Conservation (phyloP, 306 rosid species). For the Mimosa bimucronata region DNA sequence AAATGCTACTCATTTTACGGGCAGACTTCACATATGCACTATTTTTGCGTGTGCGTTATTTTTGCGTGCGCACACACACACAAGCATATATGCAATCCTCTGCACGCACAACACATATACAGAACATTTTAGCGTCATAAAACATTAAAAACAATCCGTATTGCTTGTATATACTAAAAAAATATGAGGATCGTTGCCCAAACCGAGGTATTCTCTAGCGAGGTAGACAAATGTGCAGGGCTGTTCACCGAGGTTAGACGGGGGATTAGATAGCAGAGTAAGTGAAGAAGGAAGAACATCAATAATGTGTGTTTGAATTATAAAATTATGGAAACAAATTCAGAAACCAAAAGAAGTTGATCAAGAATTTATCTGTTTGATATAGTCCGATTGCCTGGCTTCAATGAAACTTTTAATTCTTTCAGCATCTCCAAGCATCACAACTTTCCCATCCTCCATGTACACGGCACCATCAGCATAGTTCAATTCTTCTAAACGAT, state of each 20-base stretch:
- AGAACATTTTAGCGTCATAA: background rate
- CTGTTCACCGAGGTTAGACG: background rate
- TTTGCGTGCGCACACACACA: background rate
- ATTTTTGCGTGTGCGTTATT: background rate
- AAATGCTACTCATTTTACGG: background rate
- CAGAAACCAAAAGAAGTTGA: background rate
- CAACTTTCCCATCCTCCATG: slow-evolving; percentile 84
- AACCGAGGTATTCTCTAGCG: background rate
- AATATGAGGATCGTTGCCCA: background rate
- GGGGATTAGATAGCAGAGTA: background rate
- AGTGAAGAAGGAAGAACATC: background rate
- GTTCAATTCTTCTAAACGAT: slow-evolving; percentile 85
- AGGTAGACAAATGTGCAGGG: background rate
- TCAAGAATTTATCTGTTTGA: slow-evolving; percentile 56
- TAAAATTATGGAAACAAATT: background rate
- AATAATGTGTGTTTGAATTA: background rate
- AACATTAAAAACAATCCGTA: background rate
- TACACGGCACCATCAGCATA: slow-evolving; percentile 87
- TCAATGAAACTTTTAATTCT: slow-evolving; percentile 60
- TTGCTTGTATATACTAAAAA: background rate
- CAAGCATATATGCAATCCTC: background rate
- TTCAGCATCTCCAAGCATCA: slow-evolving; percentile 59
- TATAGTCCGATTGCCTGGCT: slow-evolving; percentile 71
- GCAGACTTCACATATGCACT: background rate
- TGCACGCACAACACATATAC: background rate